Evolutionary conservation across 2,329 filamentous ascomycete genomes (phyloP), one percentile per base, ranked within the genome.

Genomic region (Ophiostoma populinum): DNA sequence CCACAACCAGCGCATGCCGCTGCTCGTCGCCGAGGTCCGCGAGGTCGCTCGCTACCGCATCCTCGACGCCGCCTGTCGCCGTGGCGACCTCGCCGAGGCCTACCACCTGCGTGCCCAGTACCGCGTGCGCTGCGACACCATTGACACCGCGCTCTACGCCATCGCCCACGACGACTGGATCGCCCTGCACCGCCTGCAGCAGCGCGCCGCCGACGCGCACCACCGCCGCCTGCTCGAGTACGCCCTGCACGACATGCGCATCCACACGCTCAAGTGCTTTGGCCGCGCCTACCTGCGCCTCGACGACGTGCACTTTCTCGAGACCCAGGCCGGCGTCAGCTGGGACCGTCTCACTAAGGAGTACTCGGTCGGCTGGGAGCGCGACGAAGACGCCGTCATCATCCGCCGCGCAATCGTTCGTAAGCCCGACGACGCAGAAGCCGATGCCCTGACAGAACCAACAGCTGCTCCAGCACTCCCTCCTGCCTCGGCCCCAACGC

Each of bases 31-130:
- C 6, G 85, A 93, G 49, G 56, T 83, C 4, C 70, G 75, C 32
- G 90, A 95, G 47, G 78, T 92, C 34, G 70, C 75, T 3, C 70
- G 72, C 21, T 92, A 93, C 48, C 65, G 83, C 18, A 73, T 94
- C 32, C 68, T 98, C 18, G 90, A 98, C 55, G 69, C 85, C 26
- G 85, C 85, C 6, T 95, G 90, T 51, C 75, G 90, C 17, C 74
- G 86, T 44, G 65, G 70, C 10, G 72, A 92, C 44, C 58, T 92
- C 18, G 64, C 68, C 2, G 72, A 77, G 36, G 90, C 87, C 2
- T 82, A 78, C 49, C 62, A 68, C 3, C 58, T 85, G 36, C 69
- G 75, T 36, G 58, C 67, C 34, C 52, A 57, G 17, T 79, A 80
- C 52, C 54, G 54, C 7, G 66, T 85, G 37, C 60, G 60, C 31